phyloP scores from a whole-genome alignment of 2,329 filamentous ascomycete genomes.

The Curvularia spicifera region DNA sequence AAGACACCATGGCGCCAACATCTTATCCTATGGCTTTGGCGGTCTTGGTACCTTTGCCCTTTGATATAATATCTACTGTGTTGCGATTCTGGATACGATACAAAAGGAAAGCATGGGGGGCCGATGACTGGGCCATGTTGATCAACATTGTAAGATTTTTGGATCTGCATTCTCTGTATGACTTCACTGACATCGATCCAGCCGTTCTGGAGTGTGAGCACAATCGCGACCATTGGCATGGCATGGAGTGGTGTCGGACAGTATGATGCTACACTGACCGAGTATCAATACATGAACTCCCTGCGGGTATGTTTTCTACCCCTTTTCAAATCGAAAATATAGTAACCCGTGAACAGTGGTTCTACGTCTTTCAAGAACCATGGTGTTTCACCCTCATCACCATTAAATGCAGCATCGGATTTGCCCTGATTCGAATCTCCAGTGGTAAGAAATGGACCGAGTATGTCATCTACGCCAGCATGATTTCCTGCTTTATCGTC shows the following conservation, averaged over 20 bases:
- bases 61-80: conserved; percentile 11
- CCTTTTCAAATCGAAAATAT: neutral
- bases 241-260: conserved; percentile 14
- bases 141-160: conserved; percentile 10
- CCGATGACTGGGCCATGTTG: conserved; percentile 17
- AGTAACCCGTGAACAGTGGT: conserved; percentile 8
- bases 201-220: conserved; percentile 13
- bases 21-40: conserved; percentile 13
- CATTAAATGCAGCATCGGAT: conserved; percentile 15
- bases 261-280: conserved; percentile 4
- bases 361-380: conserved; percentile 15
- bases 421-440: conserved; percentile 13
- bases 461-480: conserved; percentile 10
- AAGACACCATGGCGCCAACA: conserved; percentile 9
- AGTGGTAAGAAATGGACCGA: conserved; percentile 16
- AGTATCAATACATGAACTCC: conserved; percentile 9
- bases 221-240: conserved; percentile 12
- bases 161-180: neutral
- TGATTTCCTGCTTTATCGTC: conserved; percentile 8
- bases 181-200: conserved; percentile 2
- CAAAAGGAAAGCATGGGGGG: conserved; percentile 13
- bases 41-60: conserved; percentile 7
- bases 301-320: neutral
- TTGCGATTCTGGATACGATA: conserved; percentile 13
- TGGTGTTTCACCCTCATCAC: conserved; percentile 17